These are phyloP conservation scores for Penicillium corylophilum DNA, from an alignment of 2,329 filamentous ascomycete genomes.

Conservation along the genomic window DNA sequence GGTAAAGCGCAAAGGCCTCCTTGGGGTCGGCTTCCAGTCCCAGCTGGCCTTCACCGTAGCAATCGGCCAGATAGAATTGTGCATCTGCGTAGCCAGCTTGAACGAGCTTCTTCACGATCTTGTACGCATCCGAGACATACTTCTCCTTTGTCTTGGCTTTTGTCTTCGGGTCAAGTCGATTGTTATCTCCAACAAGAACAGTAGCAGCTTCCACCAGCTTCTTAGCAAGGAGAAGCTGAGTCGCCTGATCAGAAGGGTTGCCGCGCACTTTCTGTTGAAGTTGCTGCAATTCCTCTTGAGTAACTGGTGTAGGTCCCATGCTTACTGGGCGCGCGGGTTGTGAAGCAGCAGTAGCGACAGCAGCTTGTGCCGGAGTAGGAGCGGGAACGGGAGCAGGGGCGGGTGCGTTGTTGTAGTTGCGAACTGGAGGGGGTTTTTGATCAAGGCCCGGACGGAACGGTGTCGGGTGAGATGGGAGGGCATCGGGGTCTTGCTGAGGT, in stretches of 20 bases:
- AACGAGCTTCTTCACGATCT: constrained; percentile 85
- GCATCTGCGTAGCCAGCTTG: constrained; percentile 73
- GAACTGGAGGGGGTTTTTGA: constrained; percentile 52
- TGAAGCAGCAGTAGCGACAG: constrained; percentile 20
- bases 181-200: constrained; percentile 73
- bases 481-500: constrained; percentile 51
- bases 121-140: constrained; percentile 82
- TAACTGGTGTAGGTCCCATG: constrained; percentile 58
- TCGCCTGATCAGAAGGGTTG: constrained; percentile 70
- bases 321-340: constrained; percentile 10
- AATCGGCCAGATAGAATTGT: constrained; percentile 92
- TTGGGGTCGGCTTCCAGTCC: constrained; percentile 80
- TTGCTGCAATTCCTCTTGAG: constrained; percentile 72
- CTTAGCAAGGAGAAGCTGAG: constrained; percentile 73
- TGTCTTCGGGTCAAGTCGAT: constrained; percentile 65
- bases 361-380: constrained; percentile 14
- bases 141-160: constrained; percentile 70
- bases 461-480: constrained; percentile 55
- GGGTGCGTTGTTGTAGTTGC: constrained; percentile 50
- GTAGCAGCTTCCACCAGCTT: constrained; percentile 82
- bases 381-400: constrained; percentile 35
- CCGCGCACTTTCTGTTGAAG: constrained; percentile 68
- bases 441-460: constrained; percentile 56
- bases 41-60: constrained; percentile 76
- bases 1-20: constrained; percentile 90